Evolutionary conservation across 78 protist genomes (phyloP).

Genomic region (Andalucia godoyi): DNA sequence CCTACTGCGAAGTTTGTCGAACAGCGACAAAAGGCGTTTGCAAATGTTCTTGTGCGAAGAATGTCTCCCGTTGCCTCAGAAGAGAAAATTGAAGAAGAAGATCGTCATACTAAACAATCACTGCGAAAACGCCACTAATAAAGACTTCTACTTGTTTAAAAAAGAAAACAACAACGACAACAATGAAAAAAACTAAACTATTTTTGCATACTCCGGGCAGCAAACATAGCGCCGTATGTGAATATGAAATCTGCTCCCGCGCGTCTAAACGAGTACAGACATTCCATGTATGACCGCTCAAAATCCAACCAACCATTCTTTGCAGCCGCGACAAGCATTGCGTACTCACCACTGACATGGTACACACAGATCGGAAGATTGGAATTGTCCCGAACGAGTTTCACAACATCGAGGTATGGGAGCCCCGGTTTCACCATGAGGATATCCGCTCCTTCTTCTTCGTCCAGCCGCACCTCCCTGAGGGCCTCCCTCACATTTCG

Average conservation of each 20-base stretch:
- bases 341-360: constrained; percentile 76
- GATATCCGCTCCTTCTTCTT: constrained; percentile 72
- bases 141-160: too few relatives aligned
- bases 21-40: constrained; percentile 46
- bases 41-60: too few relatives aligned
- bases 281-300: constrained; percentile 30
- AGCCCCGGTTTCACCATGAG: constrained; percentile 75
- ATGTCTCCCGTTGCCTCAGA: too few relatives aligned
- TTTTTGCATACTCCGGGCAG: background rate
- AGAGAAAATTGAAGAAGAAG: too few relatives aligned
- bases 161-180: too few relatives aligned
- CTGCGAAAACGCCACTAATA: too few relatives aligned
- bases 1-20: constrained; percentile 39
- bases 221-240: constrained; percentile 57
- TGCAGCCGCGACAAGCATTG: constrained; percentile 56
- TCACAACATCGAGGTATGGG: constrained; percentile 59
- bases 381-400: constrained; percentile 13
- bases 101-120: too few relatives aligned
- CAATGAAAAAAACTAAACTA: too few relatives aligned
- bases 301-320: constrained; percentile 45
- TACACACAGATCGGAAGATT: constrained; percentile 51
- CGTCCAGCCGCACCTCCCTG: constrained; percentile 37
- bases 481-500: constrained; percentile 56
- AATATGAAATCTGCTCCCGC: constrained; percentile 70
- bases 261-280: constrained; percentile 34